Base-by-base conservation (phyloP, 441 rosid species). In the Populus hybrid region DNA sequence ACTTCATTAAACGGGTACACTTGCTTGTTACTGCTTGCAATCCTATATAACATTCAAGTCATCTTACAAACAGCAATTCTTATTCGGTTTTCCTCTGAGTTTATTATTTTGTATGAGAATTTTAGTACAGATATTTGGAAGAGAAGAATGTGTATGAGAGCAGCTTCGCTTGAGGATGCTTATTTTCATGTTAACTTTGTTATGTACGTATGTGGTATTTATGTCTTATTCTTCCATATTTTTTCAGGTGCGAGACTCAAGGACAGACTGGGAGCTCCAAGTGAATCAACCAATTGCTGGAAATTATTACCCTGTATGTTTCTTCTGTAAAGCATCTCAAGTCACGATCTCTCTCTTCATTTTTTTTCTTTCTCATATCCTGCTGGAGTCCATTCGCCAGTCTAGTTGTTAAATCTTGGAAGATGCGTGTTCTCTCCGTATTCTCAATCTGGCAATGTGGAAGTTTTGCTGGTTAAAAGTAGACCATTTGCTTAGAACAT, bases 261-360 rank as follows among this genome's bases (percentile, higher is more conserved):
- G 98, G 81, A 76, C 88, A 54, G 99, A 95, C 81, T 95, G 98
- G 99, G 85, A 91, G 78, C 90, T 95, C 76, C 85, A 92, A 87
- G 98, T 87, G 80, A 83, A 89, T 87, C 93, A 93, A 86, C 98
- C 97, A 21, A 81, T 90, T 38, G 94, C 97, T 82, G 99, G 97
- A 91, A 95, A 95, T 80, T 95, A 92, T 83, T 95, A 95, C 81
- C 99, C 98, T 32, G 99, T 93, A 91, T 83, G 90, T 82, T 84
- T 70, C 40, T 72, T 78, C 74, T n/a, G 11, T 9, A 10, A 30
- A 46, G 8, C 21, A 12, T 21, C 35, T 8, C 59, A 1, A 72
- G 12, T 14, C 54, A 28, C 14, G 20, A 26, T 9, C 4, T 24
- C 26, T 21, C 23, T 67, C 57, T 11, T 30, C 32, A 46, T 50